Evolutionary conservation across 345 rosid genomes (phyloP).

Genomic region (Eucalyptus erythrocorys): DNA sequence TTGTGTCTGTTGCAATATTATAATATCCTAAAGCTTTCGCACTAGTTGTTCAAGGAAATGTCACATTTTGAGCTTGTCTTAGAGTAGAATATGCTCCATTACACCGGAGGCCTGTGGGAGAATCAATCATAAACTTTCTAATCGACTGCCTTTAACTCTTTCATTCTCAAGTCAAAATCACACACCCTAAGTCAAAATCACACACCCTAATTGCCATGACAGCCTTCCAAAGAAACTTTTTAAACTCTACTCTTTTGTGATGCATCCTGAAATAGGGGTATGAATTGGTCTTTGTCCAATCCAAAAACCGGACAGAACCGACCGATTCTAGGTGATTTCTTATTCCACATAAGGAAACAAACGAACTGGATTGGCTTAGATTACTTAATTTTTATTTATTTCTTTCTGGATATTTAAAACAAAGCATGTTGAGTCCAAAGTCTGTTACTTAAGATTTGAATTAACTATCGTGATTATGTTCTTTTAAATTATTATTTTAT

Average conservation of each 20-base stretch:
- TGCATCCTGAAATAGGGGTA: background rate
- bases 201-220: background rate
- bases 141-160: background rate
- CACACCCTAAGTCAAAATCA: background rate
- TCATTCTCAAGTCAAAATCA: background rate
- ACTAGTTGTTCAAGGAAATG: background rate
- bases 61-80: background rate
- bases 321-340: background rate
- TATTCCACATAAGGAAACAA: background rate
- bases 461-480: background rate
- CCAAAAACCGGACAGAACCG: accelerated
- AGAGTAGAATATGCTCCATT: background rate
- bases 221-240: background rate
- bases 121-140: background rate
- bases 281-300: accelerated
- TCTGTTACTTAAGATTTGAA: background rate
- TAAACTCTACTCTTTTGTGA: background rate
- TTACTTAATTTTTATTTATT: too few species aligned
- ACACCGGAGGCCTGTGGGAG: background rate
- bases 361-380: background rate
- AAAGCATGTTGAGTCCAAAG: too few species aligned
- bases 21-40: background rate
- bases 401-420: too few species aligned
- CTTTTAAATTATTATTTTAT: too few species aligned
- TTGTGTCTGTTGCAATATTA: background rate